These are phyloP conservation scores for Elsinoe arachidis DNA, from an alignment of 2,329 filamentous ascomycete species.

Conservation along the genomic window DNA sequence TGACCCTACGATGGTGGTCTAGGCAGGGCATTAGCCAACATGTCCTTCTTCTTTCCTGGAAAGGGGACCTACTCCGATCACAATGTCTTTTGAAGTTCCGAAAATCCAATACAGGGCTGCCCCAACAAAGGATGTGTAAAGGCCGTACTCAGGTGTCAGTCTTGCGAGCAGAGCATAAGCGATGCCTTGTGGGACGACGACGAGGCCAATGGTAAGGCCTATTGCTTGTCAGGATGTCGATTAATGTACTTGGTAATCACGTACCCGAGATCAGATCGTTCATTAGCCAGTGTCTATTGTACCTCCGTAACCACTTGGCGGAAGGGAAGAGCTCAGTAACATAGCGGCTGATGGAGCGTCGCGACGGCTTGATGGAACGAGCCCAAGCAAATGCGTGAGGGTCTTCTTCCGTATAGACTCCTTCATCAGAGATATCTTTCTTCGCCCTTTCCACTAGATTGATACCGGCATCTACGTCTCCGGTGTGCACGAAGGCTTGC, in stretches of 20 bases:
- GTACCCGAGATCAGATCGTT: slow-evolving; percentile 33
- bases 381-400: not conserved
- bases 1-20: slow-evolving; percentile 38
- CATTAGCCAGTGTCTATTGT: slow-evolving; percentile 13
- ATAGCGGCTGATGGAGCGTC: not conserved
- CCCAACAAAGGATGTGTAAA: slow-evolving; percentile 95
- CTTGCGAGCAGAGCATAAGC: slow-evolving; percentile 80
- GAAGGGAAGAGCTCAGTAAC: not conserved
- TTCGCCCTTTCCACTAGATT: not conserved
- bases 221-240: too few species aligned
- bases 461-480: not conserved
- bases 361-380: not conserved
- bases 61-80: slow-evolving; percentile 54
- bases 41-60: too few species aligned
- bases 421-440: not conserved
- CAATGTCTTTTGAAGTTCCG: slow-evolving; percentile 96
- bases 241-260: too few species aligned
- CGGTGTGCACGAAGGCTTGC: not conserved
- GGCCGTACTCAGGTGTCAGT: slow-evolving; percentile 71
- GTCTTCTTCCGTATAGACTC: not conserved
- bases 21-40: slow-evolving; percentile 11
- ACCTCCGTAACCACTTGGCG: not conserved
- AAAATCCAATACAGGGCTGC: slow-evolving; percentile 96
- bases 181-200: slow-evolving; percentile 92
- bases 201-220: slow-evolving; percentile 58